These are phyloP conservation scores for Phytophthora sansomeana DNA, from an alignment of 352 stramenopile species.

Conservation along the genomic window DNA sequence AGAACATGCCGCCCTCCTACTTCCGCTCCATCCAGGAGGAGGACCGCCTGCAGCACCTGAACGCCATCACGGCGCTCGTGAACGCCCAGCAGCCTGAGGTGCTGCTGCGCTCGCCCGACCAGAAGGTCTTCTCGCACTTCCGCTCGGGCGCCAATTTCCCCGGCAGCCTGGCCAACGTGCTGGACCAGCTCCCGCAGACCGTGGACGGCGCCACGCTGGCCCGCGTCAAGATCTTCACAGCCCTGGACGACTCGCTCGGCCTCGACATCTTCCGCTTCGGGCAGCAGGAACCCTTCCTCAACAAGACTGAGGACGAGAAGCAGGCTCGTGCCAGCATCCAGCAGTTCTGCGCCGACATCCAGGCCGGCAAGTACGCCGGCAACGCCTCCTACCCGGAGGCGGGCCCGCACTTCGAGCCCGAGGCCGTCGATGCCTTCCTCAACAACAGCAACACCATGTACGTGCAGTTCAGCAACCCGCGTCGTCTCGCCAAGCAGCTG, in stretches of 20 bases:
- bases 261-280: slow-evolving; percentile 91
- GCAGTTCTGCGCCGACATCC: slow-evolving; percentile 73
- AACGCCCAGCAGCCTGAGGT: slow-evolving; percentile 82
- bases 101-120: slow-evolving; percentile 76
- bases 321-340: slow-evolving; percentile 65
- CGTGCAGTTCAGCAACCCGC: slow-evolving; percentile 82
- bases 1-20: slow-evolving; percentile 91
- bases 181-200: slow-evolving; percentile 72
- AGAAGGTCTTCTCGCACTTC: slow-evolving; percentile 88
- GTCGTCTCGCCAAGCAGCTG: slow-evolving; percentile 76
- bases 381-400: slow-evolving; percentile 61
- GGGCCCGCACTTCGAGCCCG: slow-evolving; percentile 65
- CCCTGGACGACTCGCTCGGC: slow-evolving; percentile 82
- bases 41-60: slow-evolving; percentile 87
- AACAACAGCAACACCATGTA: slow-evolving; percentile 85
- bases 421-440: slow-evolving; percentile 71
- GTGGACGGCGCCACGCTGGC: slow-evolving; percentile 72
- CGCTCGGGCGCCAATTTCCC: slow-evolving; percentile 81
- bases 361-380: slow-evolving; percentile 75
- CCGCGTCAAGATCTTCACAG: slow-evolving; percentile 93
- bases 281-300: slow-evolving; percentile 75
- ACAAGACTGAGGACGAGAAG: slow-evolving; percentile 68
- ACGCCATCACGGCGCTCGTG: slow-evolving; percentile 85
- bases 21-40: slow-evolving; percentile 88
- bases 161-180: slow-evolving; percentile 72